Conservation (phyloP, 2,329 filamentous ascomycete genomes). For the Sporothrix curviconia region DNA sequence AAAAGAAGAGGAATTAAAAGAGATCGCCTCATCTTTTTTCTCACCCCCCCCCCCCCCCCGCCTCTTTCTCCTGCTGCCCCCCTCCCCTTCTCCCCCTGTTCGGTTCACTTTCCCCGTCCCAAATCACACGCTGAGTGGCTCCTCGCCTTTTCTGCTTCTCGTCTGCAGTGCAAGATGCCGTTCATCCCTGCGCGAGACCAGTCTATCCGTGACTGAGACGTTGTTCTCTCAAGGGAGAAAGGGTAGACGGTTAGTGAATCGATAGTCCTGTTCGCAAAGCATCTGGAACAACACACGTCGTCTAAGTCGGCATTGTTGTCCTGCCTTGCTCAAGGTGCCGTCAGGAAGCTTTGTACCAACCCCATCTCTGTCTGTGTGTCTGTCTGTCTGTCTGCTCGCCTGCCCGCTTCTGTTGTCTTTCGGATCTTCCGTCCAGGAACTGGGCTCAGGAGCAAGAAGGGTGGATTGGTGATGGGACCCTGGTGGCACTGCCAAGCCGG, state of each 20-base stretch:
- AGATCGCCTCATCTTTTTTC: constrained; percentile 9
- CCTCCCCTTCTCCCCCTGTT: background rate
- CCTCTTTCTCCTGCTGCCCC: background rate
- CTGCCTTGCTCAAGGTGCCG: no score
- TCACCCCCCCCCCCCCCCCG: constrained; percentile 2
- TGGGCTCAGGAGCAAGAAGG: background rate
- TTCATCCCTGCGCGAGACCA: no score
- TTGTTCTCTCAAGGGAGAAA: background rate
- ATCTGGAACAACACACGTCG: background rate
- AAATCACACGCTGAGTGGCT: constrained; percentile 8
- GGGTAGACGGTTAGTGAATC: background rate
- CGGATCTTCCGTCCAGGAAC: background rate
- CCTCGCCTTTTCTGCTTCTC: background rate
- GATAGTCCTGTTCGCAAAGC: background rate
- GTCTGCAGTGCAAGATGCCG: no score
- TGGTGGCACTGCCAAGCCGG: no score
- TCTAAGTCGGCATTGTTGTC: background rate
- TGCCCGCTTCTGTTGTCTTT: no score
- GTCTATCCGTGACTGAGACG: background rate
- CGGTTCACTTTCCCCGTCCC: constrained; percentile 5
- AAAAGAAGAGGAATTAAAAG: background rate
- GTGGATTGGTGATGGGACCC: background rate
- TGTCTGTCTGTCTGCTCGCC: no score
- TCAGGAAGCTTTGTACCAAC: no score
- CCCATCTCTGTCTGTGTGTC: no score